phyloP scores from a whole-genome alignment of 345 rosid species.

The Eucalyptus sp. region DNA sequence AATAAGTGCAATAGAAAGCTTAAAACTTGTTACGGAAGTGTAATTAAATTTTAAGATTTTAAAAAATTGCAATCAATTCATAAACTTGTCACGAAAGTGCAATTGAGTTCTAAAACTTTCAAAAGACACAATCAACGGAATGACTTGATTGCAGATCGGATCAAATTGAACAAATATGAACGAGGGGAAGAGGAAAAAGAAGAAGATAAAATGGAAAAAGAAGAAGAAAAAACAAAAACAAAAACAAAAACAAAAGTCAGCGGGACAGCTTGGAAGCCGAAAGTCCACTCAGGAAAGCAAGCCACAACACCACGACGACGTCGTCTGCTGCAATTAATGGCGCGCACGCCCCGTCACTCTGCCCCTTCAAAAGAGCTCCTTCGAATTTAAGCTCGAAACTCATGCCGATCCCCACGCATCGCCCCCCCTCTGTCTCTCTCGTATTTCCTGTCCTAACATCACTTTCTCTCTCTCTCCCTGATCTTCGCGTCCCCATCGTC shows the following conservation, averaged over 20 bases:
- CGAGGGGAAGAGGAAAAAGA: no score
- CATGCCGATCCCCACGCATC: constrained; percentile 4
- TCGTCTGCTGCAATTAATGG: background rate
- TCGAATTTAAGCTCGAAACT: background rate
- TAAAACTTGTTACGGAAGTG: fast-evolving
- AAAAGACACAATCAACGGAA: no score
- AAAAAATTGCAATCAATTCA: no score
- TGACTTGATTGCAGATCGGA: background rate
- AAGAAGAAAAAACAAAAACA: fast-evolving
- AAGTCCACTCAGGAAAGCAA: background rate
- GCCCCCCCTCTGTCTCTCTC: background rate
- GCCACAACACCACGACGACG: background rate
- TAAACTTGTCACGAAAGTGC: fast-evolving
- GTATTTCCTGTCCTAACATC: background rate
- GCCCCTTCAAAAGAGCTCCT: no score
- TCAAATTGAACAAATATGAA: background rate
- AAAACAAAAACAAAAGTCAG: background rate
- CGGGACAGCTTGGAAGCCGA: background rate
- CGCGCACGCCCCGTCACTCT: no score
- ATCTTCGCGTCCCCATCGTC: background rate
- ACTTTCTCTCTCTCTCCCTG: background rate
- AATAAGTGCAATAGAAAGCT: no score
- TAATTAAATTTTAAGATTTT: no score
- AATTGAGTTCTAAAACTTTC: fast-evolving
- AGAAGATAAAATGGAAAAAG: background rate